Base-by-base conservation (phyloP, 2,329 filamentous ascomycete species). In the Penicillium sp. region DNA sequence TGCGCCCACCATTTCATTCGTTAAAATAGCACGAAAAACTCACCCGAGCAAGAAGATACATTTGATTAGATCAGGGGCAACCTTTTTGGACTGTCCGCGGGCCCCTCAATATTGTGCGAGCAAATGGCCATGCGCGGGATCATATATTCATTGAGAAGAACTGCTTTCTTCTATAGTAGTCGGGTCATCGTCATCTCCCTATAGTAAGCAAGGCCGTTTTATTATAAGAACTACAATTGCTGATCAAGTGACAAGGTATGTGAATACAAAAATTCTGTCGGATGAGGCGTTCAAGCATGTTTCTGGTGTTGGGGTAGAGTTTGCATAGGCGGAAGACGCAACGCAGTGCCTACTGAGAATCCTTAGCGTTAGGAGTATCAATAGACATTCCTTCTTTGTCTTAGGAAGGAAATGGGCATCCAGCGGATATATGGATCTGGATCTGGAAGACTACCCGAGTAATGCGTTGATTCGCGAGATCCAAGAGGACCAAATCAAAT, bases 151-250 rank as follows among this genome's bases (percentile, higher is more conserved):
- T 53, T 76, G 40, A 55, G 73, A 36, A 59, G 67, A 26, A 73
- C 69, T 6, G 59, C 67, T 4, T 69, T 64, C 51, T 65, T 67
- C 38, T 64, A 73, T 35, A 64, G 71, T 4, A 72, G 68, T 50
- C 67, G 75, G 0, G 67, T 76, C 3, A 74, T 73, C 46, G 57
- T 72, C 26, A 72, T 75, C 36, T 70, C 69, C 4, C 73, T 74
- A 4, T 75, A 71, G 73, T 74, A 52, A 52, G 37, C 8, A 36
- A 4, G 17, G 17, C 12, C 35, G 31, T 42, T 26, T 17, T 42
- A 22, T 31, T 2, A 42, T n/a, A 10, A 17, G 19, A 14, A 17
- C 16, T 3, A 4, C 35, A 38, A 36, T 12, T 30, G 10, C 42
- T 47, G 8, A 35, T 58, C 43, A 46, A 22, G 28, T 46, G 17